phyloP scores from a whole-genome alignment of 305 asterid genomes.

The Fraxinus angustifolia region DNA sequence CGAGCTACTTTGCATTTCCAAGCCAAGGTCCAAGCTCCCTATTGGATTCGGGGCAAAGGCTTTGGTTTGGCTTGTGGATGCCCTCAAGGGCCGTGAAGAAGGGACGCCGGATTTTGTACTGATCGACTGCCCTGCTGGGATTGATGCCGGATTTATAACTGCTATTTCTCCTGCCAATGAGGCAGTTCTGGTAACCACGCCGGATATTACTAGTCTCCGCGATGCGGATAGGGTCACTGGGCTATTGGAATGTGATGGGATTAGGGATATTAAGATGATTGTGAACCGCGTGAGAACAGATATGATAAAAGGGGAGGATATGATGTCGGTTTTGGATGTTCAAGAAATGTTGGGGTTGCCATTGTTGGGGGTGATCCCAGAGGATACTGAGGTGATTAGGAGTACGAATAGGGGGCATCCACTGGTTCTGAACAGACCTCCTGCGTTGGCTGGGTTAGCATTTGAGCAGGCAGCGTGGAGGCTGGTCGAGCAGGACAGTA shows the following conservation, averaged over 20 bases:
- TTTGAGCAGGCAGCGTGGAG: slow-evolving; percentile 99
- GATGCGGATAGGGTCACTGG: slow-evolving; percentile 94
- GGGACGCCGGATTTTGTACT: slow-evolving; percentile 80
- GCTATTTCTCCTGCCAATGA: slow-evolving; percentile 97
- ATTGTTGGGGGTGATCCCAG: slow-evolving; percentile 84
- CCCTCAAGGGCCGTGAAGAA: slow-evolving; percentile 68
- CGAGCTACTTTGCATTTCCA: slow-evolving; percentile 86
- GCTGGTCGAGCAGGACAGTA: slow-evolving; percentile 95
- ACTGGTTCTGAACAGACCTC: slow-evolving; percentile 85
- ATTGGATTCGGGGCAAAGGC: slow-evolving; percentile 93
- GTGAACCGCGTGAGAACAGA: slow-evolving; percentile 93
- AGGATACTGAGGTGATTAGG: slow-evolving; percentile 86
- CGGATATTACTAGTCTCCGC: slow-evolving; percentile 82
- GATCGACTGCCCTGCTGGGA: slow-evolving; percentile 92
- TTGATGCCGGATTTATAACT: slow-evolving; percentile 90
- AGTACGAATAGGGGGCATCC: slow-evolving; percentile 89
- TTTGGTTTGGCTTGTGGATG: slow-evolving; percentile 82
- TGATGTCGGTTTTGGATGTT: slow-evolving; percentile 95
- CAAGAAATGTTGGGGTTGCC: slow-evolving; percentile 94
- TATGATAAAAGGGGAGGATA: slow-evolving; percentile 93
- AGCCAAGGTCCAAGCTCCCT: slow-evolving; percentile 84
- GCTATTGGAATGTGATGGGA: slow-evolving; percentile 86
- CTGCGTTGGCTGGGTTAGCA: slow-evolving; percentile 85
- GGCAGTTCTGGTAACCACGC: slow-evolving; percentile 91
- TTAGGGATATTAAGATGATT: slow-evolving; percentile 90